A percentile compares a stretch with the other conserved stretches of the same genome.
Conservation (phyloP, 495 filamentous ascomycete genomes). For the Aspergillus biplanus region DNA sequence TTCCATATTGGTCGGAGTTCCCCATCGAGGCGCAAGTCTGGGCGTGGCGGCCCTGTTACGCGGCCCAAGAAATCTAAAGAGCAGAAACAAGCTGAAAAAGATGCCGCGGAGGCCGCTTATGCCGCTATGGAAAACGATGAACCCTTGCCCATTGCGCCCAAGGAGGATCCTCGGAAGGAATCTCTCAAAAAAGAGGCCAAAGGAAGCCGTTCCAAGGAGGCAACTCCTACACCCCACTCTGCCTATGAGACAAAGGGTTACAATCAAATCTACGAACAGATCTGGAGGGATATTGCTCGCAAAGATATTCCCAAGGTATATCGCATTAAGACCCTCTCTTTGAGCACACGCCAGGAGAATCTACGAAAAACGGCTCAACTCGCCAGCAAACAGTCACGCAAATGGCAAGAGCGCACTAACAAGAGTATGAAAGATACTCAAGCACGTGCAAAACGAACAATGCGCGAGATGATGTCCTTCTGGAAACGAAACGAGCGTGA, state of each 20-base stretch:
- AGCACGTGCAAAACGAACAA: slow-evolving; percentile 93
- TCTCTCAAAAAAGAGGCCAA: slow-evolving; percentile 61
- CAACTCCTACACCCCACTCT: slow-evolving; percentile 54
- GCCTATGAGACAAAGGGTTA: slow-evolving; percentile 87
- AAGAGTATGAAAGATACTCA: slow-evolving; percentile 98
- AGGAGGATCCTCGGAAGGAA: slow-evolving; percentile 62
- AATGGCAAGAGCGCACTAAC: slow-evolving; percentile 97
- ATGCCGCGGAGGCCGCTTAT: slow-evolving; percentile 86
- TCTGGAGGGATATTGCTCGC: slow-evolving; percentile 91
- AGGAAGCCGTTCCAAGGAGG: slow-evolving; percentile 61
- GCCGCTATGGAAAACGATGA: slow-evolving; percentile 85
- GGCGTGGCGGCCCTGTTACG: slow-evolving; percentile 61
- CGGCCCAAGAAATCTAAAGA: slow-evolving; percentile 89
- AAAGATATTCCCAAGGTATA: slow-evolving; percentile 93
- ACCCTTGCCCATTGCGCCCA: slow-evolving; percentile 61
- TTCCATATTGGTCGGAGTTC: slow-evolving; percentile 72
- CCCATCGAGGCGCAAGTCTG: slow-evolving; percentile 66
- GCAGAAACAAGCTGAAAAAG: slow-evolving; percentile 95
- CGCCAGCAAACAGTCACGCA: slow-evolving; percentile 93
- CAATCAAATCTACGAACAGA: slow-evolving; percentile 97
- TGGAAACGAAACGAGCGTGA: slow-evolving; percentile 99
- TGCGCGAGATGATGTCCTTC: slow-evolving; percentile 99
- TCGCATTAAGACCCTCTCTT: slow-evolving; percentile 80
- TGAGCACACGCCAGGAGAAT: slow-evolving; percentile 84
- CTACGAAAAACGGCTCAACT: slow-evolving; percentile 96